Conservation (phyloP, 805 yeast species). For the Pichia nakasei region DNA sequence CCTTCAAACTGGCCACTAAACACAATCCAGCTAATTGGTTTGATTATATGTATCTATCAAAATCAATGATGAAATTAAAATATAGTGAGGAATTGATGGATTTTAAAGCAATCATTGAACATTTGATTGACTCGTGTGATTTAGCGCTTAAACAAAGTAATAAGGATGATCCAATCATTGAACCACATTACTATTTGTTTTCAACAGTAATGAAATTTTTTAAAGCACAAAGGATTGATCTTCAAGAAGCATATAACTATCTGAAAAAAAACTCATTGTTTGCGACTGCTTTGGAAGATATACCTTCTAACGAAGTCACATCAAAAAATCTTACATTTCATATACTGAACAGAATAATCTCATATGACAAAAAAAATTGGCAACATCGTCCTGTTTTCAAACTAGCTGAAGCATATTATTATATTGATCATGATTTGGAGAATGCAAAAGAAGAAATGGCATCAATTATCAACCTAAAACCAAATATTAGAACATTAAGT, state of each 20-base stretch:
- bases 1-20: constrained; percentile 40
- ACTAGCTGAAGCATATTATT: constrained; percentile 52
- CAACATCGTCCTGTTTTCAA: constrained; percentile 79
- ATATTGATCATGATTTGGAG: constrained; percentile 42
- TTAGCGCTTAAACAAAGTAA: constrained; percentile 31
- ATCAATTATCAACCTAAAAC: constrained; percentile 52
- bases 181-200: constrained; percentile 67
- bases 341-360: constrained; percentile 38
- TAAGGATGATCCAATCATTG: constrained; percentile 52
- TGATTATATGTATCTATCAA: constrained; percentile 47
- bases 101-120: constrained; percentile 28
- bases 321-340: constrained; percentile 35
- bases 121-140: constrained; percentile 37
- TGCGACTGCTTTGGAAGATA: constrained; percentile 5
- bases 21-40: constrained; percentile 49
- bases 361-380: constrained; percentile 78
- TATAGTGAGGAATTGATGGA: constrained; percentile 5
- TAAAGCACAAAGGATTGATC: constrained; percentile 26
- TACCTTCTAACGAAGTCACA: neutral
- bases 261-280: constrained; percentile 32
- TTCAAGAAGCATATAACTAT: constrained; percentile 30
- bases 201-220: constrained; percentile 51
- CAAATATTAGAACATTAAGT: constrained; percentile 61
- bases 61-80: constrained; percentile 45
- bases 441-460: constrained; percentile 60